Conservation (phyloP, 768 basidiomycete genomes). For the Dendrothele bispora region DNA sequence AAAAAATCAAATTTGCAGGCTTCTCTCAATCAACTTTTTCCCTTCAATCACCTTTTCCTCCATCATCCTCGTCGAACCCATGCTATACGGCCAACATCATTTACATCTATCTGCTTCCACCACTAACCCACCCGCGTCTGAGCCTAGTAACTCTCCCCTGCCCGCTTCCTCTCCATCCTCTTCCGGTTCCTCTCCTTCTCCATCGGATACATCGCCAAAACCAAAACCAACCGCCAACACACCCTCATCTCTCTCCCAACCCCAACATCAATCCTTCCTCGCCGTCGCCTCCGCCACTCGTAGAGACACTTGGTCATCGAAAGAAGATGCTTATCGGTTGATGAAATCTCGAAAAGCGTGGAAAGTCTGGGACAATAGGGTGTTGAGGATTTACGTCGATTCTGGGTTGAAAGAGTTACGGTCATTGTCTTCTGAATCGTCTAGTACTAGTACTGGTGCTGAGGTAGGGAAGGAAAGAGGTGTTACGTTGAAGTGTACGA, state of each 20-base stretch:
- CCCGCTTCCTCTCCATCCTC: no score
- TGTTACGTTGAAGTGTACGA: constrained; percentile 49
- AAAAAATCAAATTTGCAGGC: no score
- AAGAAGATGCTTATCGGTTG: constrained; percentile 41
- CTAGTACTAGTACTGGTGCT: no score
- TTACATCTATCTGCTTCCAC: no score
- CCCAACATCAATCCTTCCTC: constrained; percentile 19
- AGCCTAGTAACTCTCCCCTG: no score
- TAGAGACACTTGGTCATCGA: constrained; percentile 53
- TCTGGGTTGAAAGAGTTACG: neutral
- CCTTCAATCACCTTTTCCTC: constrained; percentile 26
- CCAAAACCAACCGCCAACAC: no score
- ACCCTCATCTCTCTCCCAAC: no score
- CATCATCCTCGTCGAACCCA: constrained; percentile 46
- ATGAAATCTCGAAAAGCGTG: constrained; percentile 39
- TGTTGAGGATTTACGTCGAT: constrained; percentile 43
- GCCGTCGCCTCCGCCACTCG: constrained; percentile 37
- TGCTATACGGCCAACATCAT: no score
- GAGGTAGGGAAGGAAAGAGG: constrained; percentile 42
- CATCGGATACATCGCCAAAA: no score
- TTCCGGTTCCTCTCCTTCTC: no score
- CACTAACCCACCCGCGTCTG: constrained; percentile 14
- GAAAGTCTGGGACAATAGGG: constrained; percentile 50
- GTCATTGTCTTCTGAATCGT: neutral
- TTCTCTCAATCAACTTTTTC: neutral